Evolutionary conservation across 169 alveolate species (phyloP).

Genomic region (Theileria luwenshuni): DNA sequence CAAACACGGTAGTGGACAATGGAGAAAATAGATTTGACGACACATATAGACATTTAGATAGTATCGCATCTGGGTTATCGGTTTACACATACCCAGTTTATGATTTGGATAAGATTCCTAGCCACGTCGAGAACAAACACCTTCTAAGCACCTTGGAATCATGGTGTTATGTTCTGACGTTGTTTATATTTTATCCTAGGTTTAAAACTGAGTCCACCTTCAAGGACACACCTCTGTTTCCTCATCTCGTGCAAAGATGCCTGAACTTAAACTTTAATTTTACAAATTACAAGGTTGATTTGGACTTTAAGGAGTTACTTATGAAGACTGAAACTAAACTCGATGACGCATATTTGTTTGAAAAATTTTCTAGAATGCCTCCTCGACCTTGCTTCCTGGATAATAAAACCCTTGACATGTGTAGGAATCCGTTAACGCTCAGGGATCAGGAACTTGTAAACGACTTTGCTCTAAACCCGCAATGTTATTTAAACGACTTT

Average conservation of each 20-base stretch:
- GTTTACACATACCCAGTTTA: slow-evolving; percentile 10
- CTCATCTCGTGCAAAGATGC: slow-evolving; percentile 38
- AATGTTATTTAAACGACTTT: slow-evolving; percentile 45
- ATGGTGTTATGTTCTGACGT: slow-evolving; percentile 34
- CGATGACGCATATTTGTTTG: slow-evolving; percentile 54
- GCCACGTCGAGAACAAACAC: slow-evolving; percentile 7
- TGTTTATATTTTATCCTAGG: slow-evolving; percentile 26
- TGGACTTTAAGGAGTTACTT: slow-evolving; percentile 1
- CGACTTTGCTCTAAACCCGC: background rate
- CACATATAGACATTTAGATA: slow-evolving; percentile 20
- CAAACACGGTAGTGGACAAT: slow-evolving; percentile 17
- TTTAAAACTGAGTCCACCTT: slow-evolving; percentile 4
- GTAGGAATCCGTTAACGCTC: slow-evolving; percentile 4
- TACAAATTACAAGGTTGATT: slow-evolving; percentile 5
- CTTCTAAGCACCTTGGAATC: slow-evolving; percentile 11
- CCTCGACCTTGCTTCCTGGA: slow-evolving; percentile 53
- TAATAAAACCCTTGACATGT: background rate
- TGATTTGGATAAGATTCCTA: slow-evolving; percentile 21
- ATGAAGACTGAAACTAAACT: slow-evolving; percentile 8
- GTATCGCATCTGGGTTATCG: slow-evolving; percentile 24
- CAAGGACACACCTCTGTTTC: slow-evolving; percentile 5
- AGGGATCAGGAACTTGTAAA: slow-evolving; percentile 8
- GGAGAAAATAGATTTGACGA: slow-evolving; percentile 14
- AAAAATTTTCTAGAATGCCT: slow-evolving; percentile 55
- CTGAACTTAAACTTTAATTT: slow-evolving; percentile 26